Evolutionary conservation across 1,284 basidiomycete genomes (phyloP), one percentile per base, ranked within the genome.

Genomic region (Cryptococcus sp.): DNA sequence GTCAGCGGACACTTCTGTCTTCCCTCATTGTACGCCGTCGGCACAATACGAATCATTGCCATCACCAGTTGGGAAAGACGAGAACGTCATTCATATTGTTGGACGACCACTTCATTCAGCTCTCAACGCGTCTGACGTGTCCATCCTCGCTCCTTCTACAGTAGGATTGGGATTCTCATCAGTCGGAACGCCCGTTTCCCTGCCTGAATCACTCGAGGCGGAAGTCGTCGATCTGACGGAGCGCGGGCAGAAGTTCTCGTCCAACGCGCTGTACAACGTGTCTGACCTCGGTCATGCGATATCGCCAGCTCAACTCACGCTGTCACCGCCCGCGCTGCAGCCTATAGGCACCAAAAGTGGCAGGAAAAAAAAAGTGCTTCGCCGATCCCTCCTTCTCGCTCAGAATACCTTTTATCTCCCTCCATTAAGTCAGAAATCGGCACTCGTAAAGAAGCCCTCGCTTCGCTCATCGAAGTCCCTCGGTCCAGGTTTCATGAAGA

Each of bases 161-260:
- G 38, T 63, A 3, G 61, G 65, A 5, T 37, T 63, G 22, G 64
- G 57, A 1, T 55, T 59, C 29, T 62, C 67, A 3, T 61, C 68
- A 2, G 29, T 61, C 3, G 52, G 52, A 5, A 58, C 64, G 15
- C 59, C 58, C 3, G 49, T 43, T 8, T 65, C 64, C 23, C 52
- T 72, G 5, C 70, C 68, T 4, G 61, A 59, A 23, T 63, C 59
- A 23, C 53, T 70, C 4, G 43, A 62, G 45, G 68, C 63, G 1
- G 66, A 70, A 40, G 63, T 56, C 22, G 55, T 68, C 3, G 67
- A 70, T 47, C 47, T 68, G 23, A 67, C 66, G 2, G 61, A 58
- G 22, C 38, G 19, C 3, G 61, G 57, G 7, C 22, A 50, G 2
- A 45, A 48, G 45, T 4, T 52, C 1, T 52, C 52, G 13, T 54